These are phyloP conservation scores for Guyanaporus albipodus DNA, from an alignment of 768 basidiomycete species.

Conservation along the genomic window DNA sequence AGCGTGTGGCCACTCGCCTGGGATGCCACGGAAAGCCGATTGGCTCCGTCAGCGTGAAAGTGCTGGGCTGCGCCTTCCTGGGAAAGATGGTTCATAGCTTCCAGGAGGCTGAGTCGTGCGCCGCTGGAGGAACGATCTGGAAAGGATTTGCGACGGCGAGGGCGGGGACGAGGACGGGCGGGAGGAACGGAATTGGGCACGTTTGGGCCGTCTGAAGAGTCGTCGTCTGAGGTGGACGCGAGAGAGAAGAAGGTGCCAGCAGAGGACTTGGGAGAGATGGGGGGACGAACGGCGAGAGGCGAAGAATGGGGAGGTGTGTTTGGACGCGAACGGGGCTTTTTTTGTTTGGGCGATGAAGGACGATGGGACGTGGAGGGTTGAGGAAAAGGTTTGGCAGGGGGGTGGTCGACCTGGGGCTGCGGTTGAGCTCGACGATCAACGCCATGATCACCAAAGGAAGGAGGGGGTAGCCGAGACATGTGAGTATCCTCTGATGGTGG, in stretches of 20 bases:
- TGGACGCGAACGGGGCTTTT: slow-evolving; percentile 17
- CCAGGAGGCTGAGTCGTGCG: slow-evolving; percentile 24
- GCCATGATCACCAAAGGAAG: not conserved
- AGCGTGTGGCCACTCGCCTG: slow-evolving; percentile 25
- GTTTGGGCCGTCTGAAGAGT: not conserved
- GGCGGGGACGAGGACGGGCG: slow-evolving; percentile 15
- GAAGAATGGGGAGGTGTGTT: slow-evolving; percentile 15
- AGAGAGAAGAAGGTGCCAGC: slow-evolving; percentile 25
- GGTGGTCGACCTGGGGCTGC: slow-evolving; percentile 4
- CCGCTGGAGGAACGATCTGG: slow-evolving; percentile 24
- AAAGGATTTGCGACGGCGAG: slow-evolving; percentile 20
- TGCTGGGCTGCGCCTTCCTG: slow-evolving; percentile 9
- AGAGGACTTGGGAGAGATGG: slow-evolving; percentile 29
- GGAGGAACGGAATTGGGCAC: not conserved
- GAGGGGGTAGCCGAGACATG: not conserved
- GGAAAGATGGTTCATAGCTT: slow-evolving; percentile 26
- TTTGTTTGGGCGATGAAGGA: slow-evolving; percentile 7
- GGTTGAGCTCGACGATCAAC: not conserved
- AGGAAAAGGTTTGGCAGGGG: slow-evolving; percentile 1
- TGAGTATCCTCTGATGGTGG: slow-evolving; percentile 5
- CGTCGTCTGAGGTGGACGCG: slow-evolving; percentile 18
- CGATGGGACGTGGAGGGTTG: slow-evolving; percentile 3
- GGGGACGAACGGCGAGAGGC: slow-evolving; percentile 5
- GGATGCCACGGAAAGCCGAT: slow-evolving; percentile 24
- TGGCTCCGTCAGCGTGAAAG: slow-evolving; percentile 7